Evolutionary conservation across 1,284 basidiomycete genomes (phyloP), one percentile per base, ranked within the genome.

Genomic region (Inonotus obliquus): DNA sequence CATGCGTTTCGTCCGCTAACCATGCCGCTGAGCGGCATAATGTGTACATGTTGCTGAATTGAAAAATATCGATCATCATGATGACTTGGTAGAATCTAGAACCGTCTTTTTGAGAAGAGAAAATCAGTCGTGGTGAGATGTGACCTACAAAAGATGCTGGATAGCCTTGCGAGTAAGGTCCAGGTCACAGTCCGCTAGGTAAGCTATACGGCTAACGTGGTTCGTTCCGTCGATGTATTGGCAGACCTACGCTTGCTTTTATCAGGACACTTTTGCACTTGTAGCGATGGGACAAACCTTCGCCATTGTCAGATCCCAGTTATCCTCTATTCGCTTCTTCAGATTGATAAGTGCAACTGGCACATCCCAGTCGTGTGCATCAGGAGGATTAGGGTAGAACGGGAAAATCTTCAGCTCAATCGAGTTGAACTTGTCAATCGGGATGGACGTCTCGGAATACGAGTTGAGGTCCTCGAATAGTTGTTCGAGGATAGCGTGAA

Each of bases 21-120:
- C 87, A 92, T 67, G 93, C 87, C 25, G 96, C 86, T 65, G 85
- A 87, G 65, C 91, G 91, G 54, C 89, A 85, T 38, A 96, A 79
- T 0, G 92, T 92, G 72, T 99, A 99, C 86, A 97, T 94, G 74
- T 98, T 98, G n/a, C 92, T 92, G 73, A 91, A 97, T 73, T 98
- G 95, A 73, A 99, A 99, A 56, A 98, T 92, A 75, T 99, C 96
- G 59, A 95, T 88, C 68, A 89, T 90, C 86, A 98, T 94, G 69
- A 98, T 87, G 59, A 96, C 95, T 76, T 96, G 93, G 72, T 98
- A 98, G 71, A 93, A 98, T 51, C 93, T 93, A 65, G 11, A 21
- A 56, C 45, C 48, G 35, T 37, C 27, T 37, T 9, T 23, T 2
- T 45, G 11, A 37, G 25, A 19, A 47, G 59, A 27, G 54, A 54